phyloP scores from a whole-genome alignment of 179 eudicot species.

The Silene noctiflora region DNA sequence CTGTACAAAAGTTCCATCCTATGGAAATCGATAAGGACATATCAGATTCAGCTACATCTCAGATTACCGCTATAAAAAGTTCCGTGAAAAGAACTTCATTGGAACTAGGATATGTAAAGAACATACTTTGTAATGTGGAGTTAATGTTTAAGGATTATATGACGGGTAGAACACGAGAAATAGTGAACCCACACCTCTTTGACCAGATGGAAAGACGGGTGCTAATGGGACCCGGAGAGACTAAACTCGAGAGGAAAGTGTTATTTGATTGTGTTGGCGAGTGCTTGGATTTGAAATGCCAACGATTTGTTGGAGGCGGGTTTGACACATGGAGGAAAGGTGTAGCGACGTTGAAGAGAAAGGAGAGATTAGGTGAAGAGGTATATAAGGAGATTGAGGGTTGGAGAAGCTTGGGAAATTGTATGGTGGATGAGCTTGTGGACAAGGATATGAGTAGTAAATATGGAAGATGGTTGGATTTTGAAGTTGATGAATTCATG shows the following conservation, averaged over 20 bases:
- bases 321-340: constrained; percentile 54
- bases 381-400: constrained; percentile 59
- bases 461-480: constrained; percentile 73
- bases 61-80: neutral
- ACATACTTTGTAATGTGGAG: constrained; percentile 37
- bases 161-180: constrained; percentile 44
- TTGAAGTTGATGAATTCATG: constrained; percentile 63
- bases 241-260: too few relatives aligned
- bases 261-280: constrained; percentile 59
- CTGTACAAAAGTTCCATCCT: constrained; percentile 22
- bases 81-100: constrained; percentile 27
- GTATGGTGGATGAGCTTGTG: constrained; percentile 84
- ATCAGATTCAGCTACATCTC: constrained; percentile 44
- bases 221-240: too few relatives aligned
- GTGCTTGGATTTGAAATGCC: constrained; percentile 39
- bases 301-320: constrained; percentile 46
- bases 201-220: constrained; percentile 50
- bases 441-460: constrained; percentile 82
- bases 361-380: constrained; percentile 62
- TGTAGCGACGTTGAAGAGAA: constrained; percentile 49
- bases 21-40: constrained; percentile 31
- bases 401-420: constrained; percentile 59
- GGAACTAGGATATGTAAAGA: constrained; percentile 43
- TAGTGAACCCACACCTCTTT: constrained; percentile 43
- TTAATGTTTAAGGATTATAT: constrained; percentile 45